These are phyloP conservation scores for Priceomyces melissophilus DNA, from an alignment of 805 yeast species.

Conservation along the genomic window DNA sequence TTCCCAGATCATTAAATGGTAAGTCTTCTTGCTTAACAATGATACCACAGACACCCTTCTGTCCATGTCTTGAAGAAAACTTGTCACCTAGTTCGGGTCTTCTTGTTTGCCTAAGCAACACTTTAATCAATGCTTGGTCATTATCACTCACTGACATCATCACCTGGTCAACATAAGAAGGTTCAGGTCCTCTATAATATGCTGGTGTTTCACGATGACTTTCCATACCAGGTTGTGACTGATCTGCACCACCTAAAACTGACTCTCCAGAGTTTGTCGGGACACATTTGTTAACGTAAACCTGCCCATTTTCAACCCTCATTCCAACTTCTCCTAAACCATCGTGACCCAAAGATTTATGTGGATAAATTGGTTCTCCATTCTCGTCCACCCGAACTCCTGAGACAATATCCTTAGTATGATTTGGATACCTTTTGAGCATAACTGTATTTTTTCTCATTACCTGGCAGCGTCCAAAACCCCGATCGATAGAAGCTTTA, in stretches of 20 bases:
- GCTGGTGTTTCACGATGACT: slow-evolving; percentile 88
- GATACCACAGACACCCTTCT: slow-evolving; percentile 98
- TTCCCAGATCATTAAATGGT: slow-evolving; percentile 92
- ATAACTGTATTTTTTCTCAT: slow-evolving; percentile 87
- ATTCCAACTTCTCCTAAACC: slow-evolving; percentile 97
- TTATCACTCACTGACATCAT: slow-evolving; percentile 95
- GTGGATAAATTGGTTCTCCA: slow-evolving; percentile 81
- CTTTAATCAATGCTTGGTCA: slow-evolving; percentile 92
- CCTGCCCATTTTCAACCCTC: slow-evolving; percentile 87
- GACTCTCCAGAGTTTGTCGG: slow-evolving; percentile 81
- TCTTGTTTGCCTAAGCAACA: slow-evolving; percentile 88
- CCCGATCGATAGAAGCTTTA: slow-evolving; percentile 91
- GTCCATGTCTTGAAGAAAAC: slow-evolving; percentile 97
- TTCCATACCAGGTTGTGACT: slow-evolving; percentile 39
- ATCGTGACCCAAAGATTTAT: slow-evolving; percentile 84
- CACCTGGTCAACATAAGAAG: slow-evolving; percentile 93
- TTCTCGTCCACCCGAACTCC: slow-evolving; percentile 88
- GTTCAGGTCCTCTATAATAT: slow-evolving; percentile 90
- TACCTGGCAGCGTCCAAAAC: slow-evolving; percentile 97
- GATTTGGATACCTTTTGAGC: slow-evolving; percentile 88
- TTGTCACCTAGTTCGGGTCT: slow-evolving; percentile 98
- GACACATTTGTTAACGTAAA: slow-evolving; percentile 87
- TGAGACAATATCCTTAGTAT: slow-evolving; percentile 84
- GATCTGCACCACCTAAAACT: slow-evolving; percentile 40
- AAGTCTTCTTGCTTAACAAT: slow-evolving; percentile 95